Evolutionary conservation across 176 grass and related monocot species (phyloP).

Genomic region (Rhynchospora breviuscula): DNA sequence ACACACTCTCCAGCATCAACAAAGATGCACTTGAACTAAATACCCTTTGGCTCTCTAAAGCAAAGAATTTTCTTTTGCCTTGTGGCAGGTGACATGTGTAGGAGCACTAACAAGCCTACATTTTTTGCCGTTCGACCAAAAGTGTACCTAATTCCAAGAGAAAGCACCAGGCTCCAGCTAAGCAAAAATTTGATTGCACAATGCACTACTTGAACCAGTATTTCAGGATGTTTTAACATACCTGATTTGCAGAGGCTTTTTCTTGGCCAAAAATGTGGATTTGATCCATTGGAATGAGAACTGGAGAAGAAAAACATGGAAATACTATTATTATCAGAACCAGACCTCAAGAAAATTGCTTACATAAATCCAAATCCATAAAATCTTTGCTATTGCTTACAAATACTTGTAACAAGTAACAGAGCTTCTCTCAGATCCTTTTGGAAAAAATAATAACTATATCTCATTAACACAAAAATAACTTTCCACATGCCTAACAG

Average conservation of each 20-base stretch:
- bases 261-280: slow-evolving; percentile 50
- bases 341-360: background rate
- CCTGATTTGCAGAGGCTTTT: slow-evolving; percentile 56
- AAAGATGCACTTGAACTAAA: background rate
- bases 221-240: slow-evolving; percentile 27
- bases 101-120: slow-evolving; percentile 66
- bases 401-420: background rate
- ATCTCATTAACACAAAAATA: too few relatives aligned
- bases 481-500: background rate
- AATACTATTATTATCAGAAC: background rate
- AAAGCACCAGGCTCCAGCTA: background rate
- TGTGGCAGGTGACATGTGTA: slow-evolving; percentile 43
- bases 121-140: slow-evolving; percentile 54
- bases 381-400: background rate
- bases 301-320: background rate
- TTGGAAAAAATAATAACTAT: background rate
- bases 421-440: background rate
- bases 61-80: slow-evolving; percentile 42
- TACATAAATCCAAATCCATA: background rate
- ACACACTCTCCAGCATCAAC: background rate
- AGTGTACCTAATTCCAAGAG: slow-evolving; percentile 48
- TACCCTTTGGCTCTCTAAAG: slow-evolving; percentile 13
- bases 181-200: background rate
- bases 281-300: slow-evolving; percentile 48
- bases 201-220: background rate